phyloP scores from a whole-genome alignment of 768 basidiomycete genomes.

The Pseudohyphozyma bogoriensis region DNA sequence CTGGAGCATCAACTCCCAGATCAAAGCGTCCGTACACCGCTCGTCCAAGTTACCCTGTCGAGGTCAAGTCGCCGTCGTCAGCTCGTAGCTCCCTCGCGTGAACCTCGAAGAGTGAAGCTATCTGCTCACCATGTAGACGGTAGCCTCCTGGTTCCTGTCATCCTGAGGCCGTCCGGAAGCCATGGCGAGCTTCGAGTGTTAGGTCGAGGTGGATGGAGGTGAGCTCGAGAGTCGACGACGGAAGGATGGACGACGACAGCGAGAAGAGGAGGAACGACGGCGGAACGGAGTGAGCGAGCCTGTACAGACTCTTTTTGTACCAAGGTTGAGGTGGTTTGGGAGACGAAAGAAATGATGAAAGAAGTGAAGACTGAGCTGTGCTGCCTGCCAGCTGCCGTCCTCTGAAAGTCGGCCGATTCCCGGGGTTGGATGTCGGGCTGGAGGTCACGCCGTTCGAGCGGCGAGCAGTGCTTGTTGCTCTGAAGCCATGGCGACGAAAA shows the following conservation, averaged over 20 bases:
- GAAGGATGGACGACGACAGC: no score
- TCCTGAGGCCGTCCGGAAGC: no score
- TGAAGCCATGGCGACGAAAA: not conserved
- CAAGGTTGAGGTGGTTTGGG: no score
- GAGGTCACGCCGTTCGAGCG: not conserved
- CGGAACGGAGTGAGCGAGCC: no score
- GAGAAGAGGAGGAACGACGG: no score
- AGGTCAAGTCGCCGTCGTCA: slow-evolving; percentile 7
- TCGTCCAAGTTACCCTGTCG: slow-evolving; percentile 90
- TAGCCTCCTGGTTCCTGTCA: slow-evolving; percentile 87
- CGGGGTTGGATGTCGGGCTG: no score
- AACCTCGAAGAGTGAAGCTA: slow-evolving; percentile 20
- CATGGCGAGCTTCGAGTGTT: no score
- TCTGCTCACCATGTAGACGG: slow-evolving; percentile 61
- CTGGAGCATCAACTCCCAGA: slow-evolving; percentile 98
- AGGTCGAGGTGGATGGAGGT: no score
- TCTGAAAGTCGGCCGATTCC: not conserved
- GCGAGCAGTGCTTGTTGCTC: not conserved
- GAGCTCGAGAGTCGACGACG: no score
- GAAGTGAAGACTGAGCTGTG: no score
- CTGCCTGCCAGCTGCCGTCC: not conserved
- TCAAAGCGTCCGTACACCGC: slow-evolving; percentile 78
- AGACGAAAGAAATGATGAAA: no score
- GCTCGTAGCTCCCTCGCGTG: not conserved
- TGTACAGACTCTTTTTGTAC: no score